Evolutionary conservation across 2,329 filamentous ascomycete species (phyloP).

Genomic region (Zarea fungicola): DNA sequence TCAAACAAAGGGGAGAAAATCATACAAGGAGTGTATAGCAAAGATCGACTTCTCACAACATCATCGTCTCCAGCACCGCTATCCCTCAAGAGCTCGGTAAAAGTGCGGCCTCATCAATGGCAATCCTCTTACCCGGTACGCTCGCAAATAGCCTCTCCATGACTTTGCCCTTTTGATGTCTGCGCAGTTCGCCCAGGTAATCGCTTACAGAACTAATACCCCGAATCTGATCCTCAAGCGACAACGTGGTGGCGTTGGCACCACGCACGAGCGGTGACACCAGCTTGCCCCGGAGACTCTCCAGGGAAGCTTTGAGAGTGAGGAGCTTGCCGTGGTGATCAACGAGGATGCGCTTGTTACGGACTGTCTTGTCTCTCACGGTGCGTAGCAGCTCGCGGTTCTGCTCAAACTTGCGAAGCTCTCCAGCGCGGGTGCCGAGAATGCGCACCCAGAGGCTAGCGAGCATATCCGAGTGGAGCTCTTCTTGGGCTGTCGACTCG

Average conservation of each 20-base stretch:
- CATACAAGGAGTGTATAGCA: too few species aligned
- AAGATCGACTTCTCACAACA: too few species aligned
- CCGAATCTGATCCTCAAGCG: conserved; percentile 78
- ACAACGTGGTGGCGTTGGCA: conserved; percentile 61
- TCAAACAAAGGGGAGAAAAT: too few species aligned
- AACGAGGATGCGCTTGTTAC: conserved; percentile 80
- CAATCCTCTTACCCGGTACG: conserved; percentile 19
- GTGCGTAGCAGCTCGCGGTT: conserved; percentile 75
- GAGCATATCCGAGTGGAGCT: conserved; percentile 73
- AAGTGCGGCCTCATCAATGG: neutral
- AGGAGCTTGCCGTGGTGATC: conserved; percentile 82
- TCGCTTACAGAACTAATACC: conserved; percentile 75
- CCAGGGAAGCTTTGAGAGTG: conserved; percentile 79
- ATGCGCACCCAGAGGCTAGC: conserved; percentile 81
- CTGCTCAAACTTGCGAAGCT: conserved; percentile 85
- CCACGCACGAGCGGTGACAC: conserved; percentile 77
- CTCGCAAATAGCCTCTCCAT: conserved; percentile 72
- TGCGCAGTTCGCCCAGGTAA: conserved; percentile 69
- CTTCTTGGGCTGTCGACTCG: conserved; percentile 76
- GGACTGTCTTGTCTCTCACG: conserved; percentile 76
- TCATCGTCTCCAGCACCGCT: too few species aligned
- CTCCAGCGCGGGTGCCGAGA: conserved; percentile 67
- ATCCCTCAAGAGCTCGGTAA: too few species aligned
- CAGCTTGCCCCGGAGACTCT: conserved; percentile 75
- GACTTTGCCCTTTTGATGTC: conserved; percentile 75